Percentiles rank a stretch among this genome's conserved stretches.
Conservation (phyloP, 2,329 filamentous ascomycete genomes). For the Colletotrichum sp. region DNA sequence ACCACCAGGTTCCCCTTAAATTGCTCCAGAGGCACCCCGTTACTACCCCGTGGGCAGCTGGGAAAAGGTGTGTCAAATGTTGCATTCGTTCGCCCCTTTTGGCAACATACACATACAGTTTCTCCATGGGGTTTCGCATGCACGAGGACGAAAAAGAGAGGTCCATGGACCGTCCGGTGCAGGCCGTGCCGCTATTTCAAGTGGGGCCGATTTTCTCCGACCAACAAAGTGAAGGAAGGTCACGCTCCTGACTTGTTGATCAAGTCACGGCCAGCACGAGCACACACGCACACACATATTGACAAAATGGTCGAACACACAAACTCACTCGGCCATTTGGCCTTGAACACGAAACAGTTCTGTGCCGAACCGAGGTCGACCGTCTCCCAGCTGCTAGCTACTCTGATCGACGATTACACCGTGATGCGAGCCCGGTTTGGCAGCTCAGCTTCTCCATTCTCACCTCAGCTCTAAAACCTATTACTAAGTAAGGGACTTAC, state of each 20-base stretch:
- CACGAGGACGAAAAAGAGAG: background rate
- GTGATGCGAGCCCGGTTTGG: background rate
- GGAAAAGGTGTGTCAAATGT: background rate
- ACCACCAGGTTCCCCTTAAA: background rate
- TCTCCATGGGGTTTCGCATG: conserved; percentile 3
- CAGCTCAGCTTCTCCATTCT: background rate
- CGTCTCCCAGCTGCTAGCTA: background rate
- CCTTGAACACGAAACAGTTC: background rate
- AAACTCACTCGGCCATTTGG: background rate
- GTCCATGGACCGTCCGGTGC: background rate
- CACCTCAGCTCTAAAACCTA: background rate
- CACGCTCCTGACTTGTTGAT: background rate
- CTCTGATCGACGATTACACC: background rate
- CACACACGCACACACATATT: background rate
- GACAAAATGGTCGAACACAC: background rate
- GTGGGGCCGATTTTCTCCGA: conserved; percentile 14
- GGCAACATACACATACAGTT: background rate
- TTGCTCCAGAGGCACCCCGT: background rate
- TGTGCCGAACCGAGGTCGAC: background rate
- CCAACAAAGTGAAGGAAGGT: background rate
- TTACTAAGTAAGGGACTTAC: background rate
- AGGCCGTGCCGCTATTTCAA: background rate
- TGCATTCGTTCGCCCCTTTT: background rate
- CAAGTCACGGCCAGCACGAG: background rate
- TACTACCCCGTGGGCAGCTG: background rate